Evolutionary conservation across 441 rosid genomes (phyloP).

Genomic region (Sinapis alba): DNA sequence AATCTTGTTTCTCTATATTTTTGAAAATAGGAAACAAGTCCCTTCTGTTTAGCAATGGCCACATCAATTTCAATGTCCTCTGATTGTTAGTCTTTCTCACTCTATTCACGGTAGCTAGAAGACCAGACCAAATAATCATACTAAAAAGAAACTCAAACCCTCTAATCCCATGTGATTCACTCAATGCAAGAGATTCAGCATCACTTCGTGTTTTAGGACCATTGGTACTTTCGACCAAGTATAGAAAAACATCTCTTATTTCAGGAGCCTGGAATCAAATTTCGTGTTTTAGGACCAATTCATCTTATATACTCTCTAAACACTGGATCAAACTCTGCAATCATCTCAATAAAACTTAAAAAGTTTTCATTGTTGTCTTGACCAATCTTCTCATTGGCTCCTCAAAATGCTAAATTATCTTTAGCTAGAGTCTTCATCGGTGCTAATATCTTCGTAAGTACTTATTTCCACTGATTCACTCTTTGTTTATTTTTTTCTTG

Average conservation of each 20-base stretch:
- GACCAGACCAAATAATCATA: not conserved
- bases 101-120: not conserved
- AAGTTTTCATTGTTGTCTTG: not conserved
- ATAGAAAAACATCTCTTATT: not conserved
- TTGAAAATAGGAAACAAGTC: not conserved
- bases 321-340: not conserved
- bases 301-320: not conserved
- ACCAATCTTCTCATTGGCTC: not conserved
- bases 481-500: not conserved
- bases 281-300: too few species aligned
- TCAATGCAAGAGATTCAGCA: not conserved
- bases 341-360: not conserved
- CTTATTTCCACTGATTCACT: not conserved
- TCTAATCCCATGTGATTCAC: not conserved
- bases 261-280: not conserved
- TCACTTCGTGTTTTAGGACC: not conserved
- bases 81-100: not conserved
- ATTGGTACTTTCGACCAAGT: not conserved
- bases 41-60: not conserved
- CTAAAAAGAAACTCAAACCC: not conserved
- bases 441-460: not conserved
- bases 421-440: not conserved
- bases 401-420: not conserved
- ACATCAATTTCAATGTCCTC: not conserved
- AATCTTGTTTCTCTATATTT: not conserved